Conservation (phyloP, 2,329 filamentous ascomycete genomes). For the Hansfordia pulvinata region DNA sequence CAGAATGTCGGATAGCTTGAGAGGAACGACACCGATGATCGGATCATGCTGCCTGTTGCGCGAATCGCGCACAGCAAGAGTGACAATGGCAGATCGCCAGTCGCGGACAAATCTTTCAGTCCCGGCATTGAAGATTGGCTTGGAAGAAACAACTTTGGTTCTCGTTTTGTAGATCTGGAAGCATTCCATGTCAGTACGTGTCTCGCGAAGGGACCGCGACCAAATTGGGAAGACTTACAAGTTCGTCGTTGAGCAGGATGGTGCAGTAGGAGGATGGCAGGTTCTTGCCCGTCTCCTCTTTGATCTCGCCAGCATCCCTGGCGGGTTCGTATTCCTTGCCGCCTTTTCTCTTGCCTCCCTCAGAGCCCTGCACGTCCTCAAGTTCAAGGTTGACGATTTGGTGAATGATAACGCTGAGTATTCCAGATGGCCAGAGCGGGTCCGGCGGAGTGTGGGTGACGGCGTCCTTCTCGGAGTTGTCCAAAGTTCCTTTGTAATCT, state of each 20-base stretch:
- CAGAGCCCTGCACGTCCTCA: constrained; percentile 77
- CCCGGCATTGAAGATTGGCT: constrained; percentile 94
- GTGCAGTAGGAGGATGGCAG: constrained; percentile 91
- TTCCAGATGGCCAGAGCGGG: constrained; percentile 87
- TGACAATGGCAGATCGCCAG: constrained; percentile 80
- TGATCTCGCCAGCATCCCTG: constrained; percentile 70
- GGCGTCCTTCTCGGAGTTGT: constrained; percentile 65
- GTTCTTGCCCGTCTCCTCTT: constrained; percentile 66
- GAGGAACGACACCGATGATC: constrained; percentile 79
- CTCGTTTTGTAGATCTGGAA: constrained; percentile 70
- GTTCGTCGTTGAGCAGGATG: constrained; percentile 75
- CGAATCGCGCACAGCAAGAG: constrained; percentile 76
- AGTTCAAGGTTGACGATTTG: constrained; percentile 92
- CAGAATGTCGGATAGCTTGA: constrained; percentile 80
- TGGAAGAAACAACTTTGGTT: constrained; percentile 82
- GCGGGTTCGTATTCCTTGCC: constrained; percentile 75
- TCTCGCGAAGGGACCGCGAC: constrained; percentile 5
- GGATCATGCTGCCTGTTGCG: constrained; percentile 89
- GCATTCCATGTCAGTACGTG: constrained; percentile 14
- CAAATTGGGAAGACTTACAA: constrained; percentile 29
- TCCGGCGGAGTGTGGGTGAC: constrained; percentile 85
- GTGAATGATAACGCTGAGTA: constrained; percentile 77
- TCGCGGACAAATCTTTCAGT: constrained; percentile 88
- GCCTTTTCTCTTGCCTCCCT: constrained; percentile 62
- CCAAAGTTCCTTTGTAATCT: constrained; percentile 72